Conservation (phyloP, 176 grass and related monocot genomes). For the Eleusine coracana region DNA sequence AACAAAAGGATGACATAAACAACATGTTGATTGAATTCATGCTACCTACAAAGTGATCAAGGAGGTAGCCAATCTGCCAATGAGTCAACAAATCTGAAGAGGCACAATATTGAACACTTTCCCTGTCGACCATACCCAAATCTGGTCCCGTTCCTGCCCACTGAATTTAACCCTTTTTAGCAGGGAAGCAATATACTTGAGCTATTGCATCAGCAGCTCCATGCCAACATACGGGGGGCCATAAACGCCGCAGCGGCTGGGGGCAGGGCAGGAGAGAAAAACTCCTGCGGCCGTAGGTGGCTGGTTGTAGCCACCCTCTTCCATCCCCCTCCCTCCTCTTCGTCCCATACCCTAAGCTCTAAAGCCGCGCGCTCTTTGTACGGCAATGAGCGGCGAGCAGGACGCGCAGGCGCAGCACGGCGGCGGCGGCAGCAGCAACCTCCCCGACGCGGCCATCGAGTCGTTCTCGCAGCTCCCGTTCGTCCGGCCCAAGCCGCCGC, state of each 20-base stretch:
- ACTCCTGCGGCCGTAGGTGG: slow-evolving; percentile 29
- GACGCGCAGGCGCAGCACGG: slow-evolving; percentile 45
- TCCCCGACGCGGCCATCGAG: slow-evolving; percentile 52
- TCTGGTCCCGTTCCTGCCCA: slow-evolving; percentile 41
- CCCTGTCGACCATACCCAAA: slow-evolving; percentile 47
- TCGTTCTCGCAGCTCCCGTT: slow-evolving; percentile 90
- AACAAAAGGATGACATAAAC: not conserved
- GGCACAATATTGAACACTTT: slow-evolving; percentile 28
- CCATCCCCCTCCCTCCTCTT: not conserved
- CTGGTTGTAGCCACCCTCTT: not conserved
- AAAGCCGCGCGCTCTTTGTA: not conserved
- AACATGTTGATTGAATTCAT: not conserved
- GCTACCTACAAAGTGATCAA: not conserved
- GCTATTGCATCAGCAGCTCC: not conserved
- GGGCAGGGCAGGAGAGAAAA: slow-evolving; percentile 20
- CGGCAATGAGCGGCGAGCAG: slow-evolving; percentile 73
- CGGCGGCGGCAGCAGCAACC: slow-evolving; percentile 32
- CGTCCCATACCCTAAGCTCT: slow-evolving; percentile 21
- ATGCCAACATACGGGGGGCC: slow-evolving; percentile 20
- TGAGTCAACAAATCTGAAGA: slow-evolving; percentile 32
- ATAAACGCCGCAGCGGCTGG: slow-evolving; percentile 31
- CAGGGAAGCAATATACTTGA: slow-evolving; percentile 38
- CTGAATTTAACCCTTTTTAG: slow-evolving; percentile 46
- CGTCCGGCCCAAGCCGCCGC: slow-evolving; percentile 46
- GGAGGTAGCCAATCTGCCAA: not conserved